Evolutionary conservation across 805 yeast species (phyloP).

Genomic region (Candida maltosa): DNA sequence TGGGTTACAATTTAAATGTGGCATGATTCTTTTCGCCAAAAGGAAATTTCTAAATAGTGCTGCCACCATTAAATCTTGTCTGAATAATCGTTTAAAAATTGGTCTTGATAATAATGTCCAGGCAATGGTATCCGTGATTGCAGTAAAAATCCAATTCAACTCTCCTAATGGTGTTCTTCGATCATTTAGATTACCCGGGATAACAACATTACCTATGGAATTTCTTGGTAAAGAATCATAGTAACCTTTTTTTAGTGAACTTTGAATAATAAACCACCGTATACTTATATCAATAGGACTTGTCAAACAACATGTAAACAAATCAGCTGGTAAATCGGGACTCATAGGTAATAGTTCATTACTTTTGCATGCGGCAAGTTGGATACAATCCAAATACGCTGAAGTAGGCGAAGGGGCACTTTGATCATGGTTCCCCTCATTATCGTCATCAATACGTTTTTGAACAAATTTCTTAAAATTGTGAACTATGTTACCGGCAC

Average conservation of each 20-base stretch:
- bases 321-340: slow-evolving; percentile 93
- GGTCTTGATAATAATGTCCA: slow-evolving; percentile 92
- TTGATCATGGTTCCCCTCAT: slow-evolving; percentile 52
- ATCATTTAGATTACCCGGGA: slow-evolving; percentile 90
- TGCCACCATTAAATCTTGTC: slow-evolving; percentile 96
- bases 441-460: slow-evolving; percentile 83
- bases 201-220: slow-evolving; percentile 55
- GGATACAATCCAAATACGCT: slow-evolving; percentile 82
- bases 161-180: slow-evolving; percentile 95
- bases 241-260: slow-evolving; percentile 56
- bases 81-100: slow-evolving; percentile 80
- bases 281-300: slow-evolving; percentile 94
- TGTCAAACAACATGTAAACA: slow-evolving; percentile 92
- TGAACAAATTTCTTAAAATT: slow-evolving; percentile 89
- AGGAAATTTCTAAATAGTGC: slow-evolving; percentile 91
- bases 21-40: slow-evolving; percentile 91
- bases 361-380: slow-evolving; percentile 86
- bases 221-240: slow-evolving; percentile 45
- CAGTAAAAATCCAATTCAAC: slow-evolving; percentile 95
- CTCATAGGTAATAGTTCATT: slow-evolving; percentile 87
- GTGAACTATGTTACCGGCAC: slow-evolving; percentile 88
- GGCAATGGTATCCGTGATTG: slow-evolving; percentile 96
- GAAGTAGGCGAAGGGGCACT: slow-evolving; percentile 60
- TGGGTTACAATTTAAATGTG: slow-evolving; percentile 89
- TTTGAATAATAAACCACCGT: slow-evolving; percentile 85